Evolutionary conservation across 257 asterid species (phyloP), one percentile per base, ranked within the genome.

Genomic region (Echium plantagineum): DNA sequence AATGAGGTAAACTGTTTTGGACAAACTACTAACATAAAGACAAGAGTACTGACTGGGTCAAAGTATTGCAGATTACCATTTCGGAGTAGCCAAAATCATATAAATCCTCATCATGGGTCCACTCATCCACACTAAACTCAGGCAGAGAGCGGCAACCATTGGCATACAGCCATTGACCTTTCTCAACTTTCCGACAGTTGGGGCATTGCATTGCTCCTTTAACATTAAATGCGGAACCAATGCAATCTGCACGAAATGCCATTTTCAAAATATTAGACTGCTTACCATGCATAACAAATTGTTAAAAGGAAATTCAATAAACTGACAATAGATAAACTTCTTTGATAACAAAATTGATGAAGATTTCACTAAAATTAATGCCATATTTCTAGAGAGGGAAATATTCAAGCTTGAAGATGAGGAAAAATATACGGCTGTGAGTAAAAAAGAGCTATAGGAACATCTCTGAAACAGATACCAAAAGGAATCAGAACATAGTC

Each of bases 141-240:
- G 97, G 85, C 61, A 74, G 71, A 52, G 95, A 76, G 55, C 94
- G 95, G 72, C 78, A 69, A 54, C 98, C 95, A 72, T 72, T 81
- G 19, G 96, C 94, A 80, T 79, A 93, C 53, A 89, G 85, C 98
- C 98, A 93, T 69, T 83, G 98, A 21, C 98, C 97, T 81, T 84
- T 89, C 85, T 93, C 98, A 72, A 81, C 78, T 76, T 93, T 83
- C 30, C 98, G 93, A 80, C 98, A 93, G 81, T 93, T 93, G 60
- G 97, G 98, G 72, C 98, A 93, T 81, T 89, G 97, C 98, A 93
- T 93, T 63, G 90, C 86, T 67, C 97, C 98, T 79, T 93, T 89
- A n/a, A 71, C 59, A 70, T 93, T 93, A 73, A 93, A 93, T 71
- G 97, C 98, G 15, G 98, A 93, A 66, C 98, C 98, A 61, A 93